Evolutionary conservation across 1,284 basidiomycete genomes (phyloP), one percentile per base, ranked within the genome.

Genomic region (Rhodofomes roseus): DNA sequence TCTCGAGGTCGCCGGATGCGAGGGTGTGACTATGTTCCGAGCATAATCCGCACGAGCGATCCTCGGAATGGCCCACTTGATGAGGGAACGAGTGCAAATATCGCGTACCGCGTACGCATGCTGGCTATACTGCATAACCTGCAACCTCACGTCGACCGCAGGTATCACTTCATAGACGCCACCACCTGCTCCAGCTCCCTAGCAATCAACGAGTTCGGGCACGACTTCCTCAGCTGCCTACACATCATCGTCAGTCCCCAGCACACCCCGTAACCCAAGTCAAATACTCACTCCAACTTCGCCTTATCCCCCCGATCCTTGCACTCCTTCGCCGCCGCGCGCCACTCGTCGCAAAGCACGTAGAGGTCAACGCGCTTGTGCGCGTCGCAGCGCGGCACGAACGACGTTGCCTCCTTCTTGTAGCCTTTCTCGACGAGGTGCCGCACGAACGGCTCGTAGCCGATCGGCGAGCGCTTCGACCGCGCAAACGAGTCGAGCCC

Each of bases 401-500:
- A 97, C 4, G 76, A 63, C 0, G 84, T 77, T 1, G 93, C 95
- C 68, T 96, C 88, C 61, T 85, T 88, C 4, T 78, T 68, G 68
- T 92, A 82, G 0, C 89, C 90, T 56, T 86, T 85, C 54, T 85
- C 79, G 22, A 92, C 81, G 36, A 94, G 79, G 71, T 93, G 86
- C 54, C 84, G 86, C 20, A 97, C 95, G 71, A 96, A 97, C 0
- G 92, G 86, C 71, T 96, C 94, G 69, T 96, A 98, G 2, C 97
- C 96, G 62, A 98, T 97, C 1, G 97, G 96, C 71, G 91, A 94
- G 66, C 93, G 86, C 73, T 88, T 95, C 48, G 87, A 89, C 66
- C 87, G 90, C 0, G 93, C 85, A 70, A 97, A 96, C 0, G 80
- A 70, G 58, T 97, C 94, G 6, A 98, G 79, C 1, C 81, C 87